Base-by-base conservation (phyloP, 306 rosid species). In the Castanospermum australe region DNA sequence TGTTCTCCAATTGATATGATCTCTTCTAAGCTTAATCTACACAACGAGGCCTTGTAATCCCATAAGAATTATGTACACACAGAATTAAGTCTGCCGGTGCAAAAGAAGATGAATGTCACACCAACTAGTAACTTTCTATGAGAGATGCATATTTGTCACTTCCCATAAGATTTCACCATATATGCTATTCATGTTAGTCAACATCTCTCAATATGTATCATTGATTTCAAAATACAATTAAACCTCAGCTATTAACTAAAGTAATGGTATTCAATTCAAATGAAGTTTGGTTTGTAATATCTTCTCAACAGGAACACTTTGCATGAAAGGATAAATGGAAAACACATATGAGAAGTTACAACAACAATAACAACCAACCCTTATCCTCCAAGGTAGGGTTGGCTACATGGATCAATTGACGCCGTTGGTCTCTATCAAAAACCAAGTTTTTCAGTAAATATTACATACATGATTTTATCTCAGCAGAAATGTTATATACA, bases 281-380 rank as follows among this genome's bases (percentile, higher is more conserved):
- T 73, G 59, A 76, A 35, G 69, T 71, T 70, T 70, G 61, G 67
- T 30, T 51, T 22, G 36, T 44, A 63, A 35, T 74, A 73, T 45
- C 24, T 54, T 39, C 52, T 20, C 32, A 30, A 28, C 30, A 21
- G 17, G 52, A 68, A 67, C 39, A 42, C 24, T 25, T 66, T 18
- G 28, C 41, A 13, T 32, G 51, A 15, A 24, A 51, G 57, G 65
- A 28, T 59, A 14, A 32, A 6, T 52, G 7, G 21, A 71, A 52
- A 70, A 6, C 5, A n/a, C 56, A 41, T 20, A 55, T 73, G 71
- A 77, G 47, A 44, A 70, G 61, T 70, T 60, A 28, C 68, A 50
- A 38, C 71, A 60, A 47, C 55, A 42, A 52, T 28, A 48, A 5
- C 54, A 32, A 44, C 36, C 9, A 42, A 47, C 47, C 50, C 69